Evolutionary conservation across 768 basidiomycete genomes (phyloP), one percentile per base, ranked within the genome.

Genomic region (Pleurotus salmoneostramineus): DNA sequence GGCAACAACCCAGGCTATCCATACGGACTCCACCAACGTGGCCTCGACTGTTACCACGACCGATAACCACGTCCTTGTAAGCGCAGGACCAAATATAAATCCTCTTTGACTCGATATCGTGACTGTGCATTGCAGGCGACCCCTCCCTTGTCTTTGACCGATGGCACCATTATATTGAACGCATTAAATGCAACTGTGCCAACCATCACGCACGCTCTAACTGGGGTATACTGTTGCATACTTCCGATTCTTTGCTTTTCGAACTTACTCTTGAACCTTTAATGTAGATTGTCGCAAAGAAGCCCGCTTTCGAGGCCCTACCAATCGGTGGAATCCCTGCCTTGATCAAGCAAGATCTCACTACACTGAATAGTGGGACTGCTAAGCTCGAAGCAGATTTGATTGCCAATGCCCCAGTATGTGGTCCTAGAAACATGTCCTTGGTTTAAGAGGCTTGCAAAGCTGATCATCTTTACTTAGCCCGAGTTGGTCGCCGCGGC

Each of bases 21-120:
- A 72, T 50, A 64, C 47, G 5, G 61, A 60, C 44, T 65, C 69
- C 14, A 49, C 47, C 2, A 59, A 12, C 40, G 56, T 74, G 37
- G 57, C 43, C 12, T 50, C 62, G 6, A 61, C 68, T 0, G 36
- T 75, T 11, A 58, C 56, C 32, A 61, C 58, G 3, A 65, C 63
- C 12, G 70, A 71, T 0, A 61, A 58, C 27, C 68, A 71, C 58
- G 65, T 68, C 6, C 63, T 60, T 17, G 72, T 72, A 47, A 6
- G 64, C 64, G 21, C 5, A 27, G 21, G 27, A 21, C 43, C 17
- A 32, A 27, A 6, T 4, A n/a, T 10, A 8, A 46, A 21, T n/a
- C n/a, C n/a, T n/a, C n/a, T n/a, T n/a, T n/a, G n/a, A n/a, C n/a
- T n/a, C n/a, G n/a, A n/a, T n/a, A n/a, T n/a, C n/a, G n/a, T n/a